phyloP scores from a whole-genome alignment of 2,329 filamentous ascomycete species.

The Podosphaera fusca region DNA sequence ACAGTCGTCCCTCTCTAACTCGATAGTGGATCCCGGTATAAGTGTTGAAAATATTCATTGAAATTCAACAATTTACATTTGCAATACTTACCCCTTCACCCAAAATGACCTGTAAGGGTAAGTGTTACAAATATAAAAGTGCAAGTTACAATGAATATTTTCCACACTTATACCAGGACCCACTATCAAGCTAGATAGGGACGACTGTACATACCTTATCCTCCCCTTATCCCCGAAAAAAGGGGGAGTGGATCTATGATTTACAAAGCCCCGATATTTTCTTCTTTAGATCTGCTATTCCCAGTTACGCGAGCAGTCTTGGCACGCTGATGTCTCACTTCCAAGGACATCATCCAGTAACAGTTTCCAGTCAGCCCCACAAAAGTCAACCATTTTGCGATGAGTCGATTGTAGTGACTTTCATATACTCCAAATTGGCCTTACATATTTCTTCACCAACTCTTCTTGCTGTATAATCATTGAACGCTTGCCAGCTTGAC shows the following conservation, averaged over 20 bases:
- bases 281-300: background rate
- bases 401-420: background rate
- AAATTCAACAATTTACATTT: too few relatives aligned
- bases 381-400: background rate
- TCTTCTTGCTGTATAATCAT: slow-evolving; percentile 3
- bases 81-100: too few relatives aligned
- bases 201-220: background rate
- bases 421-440: background rate
- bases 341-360: background rate
- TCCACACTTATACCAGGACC: too few relatives aligned
- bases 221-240: background rate
- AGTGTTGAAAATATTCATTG: too few relatives aligned
- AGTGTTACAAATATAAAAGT: too few relatives aligned
- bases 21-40: too few relatives aligned
- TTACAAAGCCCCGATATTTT: background rate
- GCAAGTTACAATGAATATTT: too few relatives aligned
- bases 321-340: background rate
- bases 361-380: background rate
- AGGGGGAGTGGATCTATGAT: background rate
- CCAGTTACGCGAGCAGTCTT: background rate
- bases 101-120: too few relatives aligned
- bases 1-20: too few relatives aligned
- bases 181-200: too few relatives aligned
- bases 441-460: background rate
- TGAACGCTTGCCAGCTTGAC: slow-evolving; percentile 8